Base-by-base conservation (phyloP, 2,329 filamentous ascomycete genomes). In the Monosporascus sp. region DNA sequence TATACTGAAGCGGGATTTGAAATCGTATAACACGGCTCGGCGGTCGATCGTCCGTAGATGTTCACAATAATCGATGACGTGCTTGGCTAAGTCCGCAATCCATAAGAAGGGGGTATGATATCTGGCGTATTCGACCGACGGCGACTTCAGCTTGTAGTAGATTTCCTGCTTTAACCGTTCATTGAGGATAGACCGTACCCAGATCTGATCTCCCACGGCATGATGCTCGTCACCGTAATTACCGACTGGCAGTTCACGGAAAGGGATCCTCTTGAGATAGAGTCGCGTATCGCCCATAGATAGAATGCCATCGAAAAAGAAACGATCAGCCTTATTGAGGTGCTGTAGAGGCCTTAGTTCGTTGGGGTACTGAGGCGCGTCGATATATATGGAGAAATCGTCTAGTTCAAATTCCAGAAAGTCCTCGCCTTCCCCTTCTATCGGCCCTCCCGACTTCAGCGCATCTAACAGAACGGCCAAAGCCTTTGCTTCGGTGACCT, bases 61-160 rank as follows among this genome's bases (percentile, higher is more conserved):
- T 3, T 69, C 66, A 48, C 88, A 72, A 58, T 80, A 94, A 56
- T 91, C 86, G 1, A 91, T 75, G 24, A 88, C 78, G 60, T 90
- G 83, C 63, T 92, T 93, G 0, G 80, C 77, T 0, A 94, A 72
- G 50, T 87, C 78, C 0, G 83, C 86, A 1, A 92, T 68, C 88
- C 88, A 94, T 0, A 85, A 54, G 56, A 90, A 93, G 0, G 81
- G 77, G 0, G 70, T 48, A 54, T 85, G 79, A 60, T 86, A 91
- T 2, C 82, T 71, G 11, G 55, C 57, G 61, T 94, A 95, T 38
- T 85, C 82, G 0, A 57, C 27, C 0, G 82, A 74, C 0, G 89
- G 86, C 0, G 50, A 66, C 2, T 65, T 65, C 0, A 95, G 67
- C 9, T 76, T 76, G 63, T 91, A 94, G 73, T 85, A 93, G 0